These are phyloP conservation scores for Phytophthora cajani DNA, from an alignment of 352 stramenopile genomes.

Conservation along the genomic window DNA sequence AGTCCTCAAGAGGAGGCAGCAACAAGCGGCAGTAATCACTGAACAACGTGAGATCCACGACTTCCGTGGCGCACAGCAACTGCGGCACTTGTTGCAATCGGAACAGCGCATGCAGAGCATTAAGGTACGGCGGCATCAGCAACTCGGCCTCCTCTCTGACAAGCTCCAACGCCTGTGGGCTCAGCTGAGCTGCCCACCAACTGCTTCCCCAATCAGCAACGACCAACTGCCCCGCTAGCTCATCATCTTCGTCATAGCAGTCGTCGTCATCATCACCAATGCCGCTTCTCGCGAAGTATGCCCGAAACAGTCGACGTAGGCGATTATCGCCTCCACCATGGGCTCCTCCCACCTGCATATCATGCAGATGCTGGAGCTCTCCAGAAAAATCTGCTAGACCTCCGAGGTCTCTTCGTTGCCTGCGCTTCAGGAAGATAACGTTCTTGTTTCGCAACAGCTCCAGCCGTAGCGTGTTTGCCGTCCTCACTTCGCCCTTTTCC, in stretches of 20 bases:
- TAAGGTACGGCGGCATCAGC: constrained; percentile 52
- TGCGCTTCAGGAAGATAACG: constrained; percentile 68
- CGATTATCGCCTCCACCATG: constrained; percentile 27
- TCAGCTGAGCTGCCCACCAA: constrained; percentile 51
- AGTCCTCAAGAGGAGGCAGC: background rate
- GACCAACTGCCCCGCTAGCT: constrained; percentile 5
- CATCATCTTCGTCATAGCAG: constrained; percentile 25
- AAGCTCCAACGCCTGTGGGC: constrained; percentile 24
- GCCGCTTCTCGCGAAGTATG: constrained; percentile 40
- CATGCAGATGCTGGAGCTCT: constrained; percentile 26
- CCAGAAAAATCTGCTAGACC: constrained; percentile 26
- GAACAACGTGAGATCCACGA: constrained; percentile 58
- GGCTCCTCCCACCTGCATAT: background rate
- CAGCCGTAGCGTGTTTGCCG: constrained; percentile 67
- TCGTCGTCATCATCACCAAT: constrained; percentile 16
- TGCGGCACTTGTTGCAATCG: constrained; percentile 50
- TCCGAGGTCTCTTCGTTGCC: constrained; percentile 29
- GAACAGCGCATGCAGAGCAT: constrained; percentile 66
- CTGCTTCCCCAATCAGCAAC: constrained; percentile 38
- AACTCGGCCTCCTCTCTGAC: constrained; percentile 44
- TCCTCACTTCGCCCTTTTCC: constrained; percentile 29
- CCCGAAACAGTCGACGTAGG: constrained; percentile 36
- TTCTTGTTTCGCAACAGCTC: constrained; percentile 63
- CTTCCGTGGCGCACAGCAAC: constrained; percentile 39
- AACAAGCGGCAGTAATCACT: constrained; percentile 36